Conservation (phyloP, 345 rosid species). For the Ceriops decandra region DNA sequence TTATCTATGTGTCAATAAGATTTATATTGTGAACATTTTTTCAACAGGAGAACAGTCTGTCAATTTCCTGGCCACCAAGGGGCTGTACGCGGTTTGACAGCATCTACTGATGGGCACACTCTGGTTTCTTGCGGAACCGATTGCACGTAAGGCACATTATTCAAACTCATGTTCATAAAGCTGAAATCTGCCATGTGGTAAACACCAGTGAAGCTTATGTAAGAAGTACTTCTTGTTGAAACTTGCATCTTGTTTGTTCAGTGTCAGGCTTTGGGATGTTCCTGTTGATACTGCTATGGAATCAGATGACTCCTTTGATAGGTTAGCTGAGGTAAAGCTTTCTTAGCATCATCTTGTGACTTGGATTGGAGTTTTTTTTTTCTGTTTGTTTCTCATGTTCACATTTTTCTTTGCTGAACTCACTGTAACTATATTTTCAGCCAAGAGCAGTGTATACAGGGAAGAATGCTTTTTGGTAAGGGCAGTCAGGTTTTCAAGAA, state of each 20-base stretch:
- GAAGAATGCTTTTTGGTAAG: constrained; percentile 84
- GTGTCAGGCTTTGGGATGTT: constrained; percentile 96
- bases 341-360: neutral
- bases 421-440: constrained; percentile 31
- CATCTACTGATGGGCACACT: constrained; percentile 73
- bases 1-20: neutral
- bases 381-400: constrained; percentile 4
- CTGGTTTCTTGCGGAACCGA: constrained; percentile 89
- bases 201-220: neutral
- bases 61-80: constrained; percentile 96
- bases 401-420: too few relatives aligned
- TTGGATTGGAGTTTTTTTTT: neutral
- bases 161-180: neutral
- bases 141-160: constrained; percentile 59
- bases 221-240: neutral
- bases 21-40: constrained; percentile 15
- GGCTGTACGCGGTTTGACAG: constrained; percentile 83
- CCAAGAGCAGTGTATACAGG: constrained; percentile 64
- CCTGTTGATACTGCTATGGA: constrained; percentile 61
- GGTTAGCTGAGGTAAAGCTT: constrained; percentile 46
- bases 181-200: neutral
- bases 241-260: constrained; percentile 23
- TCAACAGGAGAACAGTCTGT: constrained; percentile 74
- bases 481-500: constrained; percentile 7
- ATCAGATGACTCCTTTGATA: constrained; percentile 39